Percentiles rank a stretch among this genome's conserved stretches.
Evolutionary conservation across 148 eudicot species (phyloP).

Genomic region (Selenicereus undatus): DNA sequence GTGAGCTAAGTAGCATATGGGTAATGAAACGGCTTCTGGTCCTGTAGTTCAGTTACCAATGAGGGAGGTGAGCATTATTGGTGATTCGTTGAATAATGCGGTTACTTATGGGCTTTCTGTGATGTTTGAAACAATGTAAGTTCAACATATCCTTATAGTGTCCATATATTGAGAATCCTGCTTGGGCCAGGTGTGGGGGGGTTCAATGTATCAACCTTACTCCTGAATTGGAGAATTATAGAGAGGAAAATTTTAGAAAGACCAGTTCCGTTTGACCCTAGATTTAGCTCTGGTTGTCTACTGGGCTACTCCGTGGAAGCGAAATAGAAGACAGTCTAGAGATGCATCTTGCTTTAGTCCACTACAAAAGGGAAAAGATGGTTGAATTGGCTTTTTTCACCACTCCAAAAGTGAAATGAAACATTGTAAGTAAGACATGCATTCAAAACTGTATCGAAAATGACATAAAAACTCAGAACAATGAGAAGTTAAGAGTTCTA

Average conservation of each 20-base stretch:
- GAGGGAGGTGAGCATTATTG: background rate
- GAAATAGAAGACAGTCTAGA: no score
- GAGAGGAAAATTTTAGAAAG: no score
- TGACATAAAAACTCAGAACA: background rate
- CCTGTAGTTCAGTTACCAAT: background rate
- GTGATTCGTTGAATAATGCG: background rate
- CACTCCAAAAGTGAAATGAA: background rate
- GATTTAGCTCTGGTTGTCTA: no score
- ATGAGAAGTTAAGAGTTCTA: background rate
- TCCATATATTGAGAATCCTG: no score
- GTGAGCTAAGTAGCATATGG: background rate
- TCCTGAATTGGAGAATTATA: no score
- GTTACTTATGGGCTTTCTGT: background rate
- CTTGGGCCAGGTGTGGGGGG: no score
- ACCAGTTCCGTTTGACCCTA: no score
- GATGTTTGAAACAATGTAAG: background rate
- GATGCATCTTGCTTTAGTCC: no score
- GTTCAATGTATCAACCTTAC: no score
- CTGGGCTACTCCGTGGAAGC: no score
- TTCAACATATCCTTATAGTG: background rate
- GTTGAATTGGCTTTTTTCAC: no score
- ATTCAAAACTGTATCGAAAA: background rate
- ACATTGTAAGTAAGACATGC: background rate
- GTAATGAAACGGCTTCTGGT: background rate
- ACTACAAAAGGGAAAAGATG: no score